Conservation (phyloP, 305 asterid genomes). For the Solanum chacoense region DNA sequence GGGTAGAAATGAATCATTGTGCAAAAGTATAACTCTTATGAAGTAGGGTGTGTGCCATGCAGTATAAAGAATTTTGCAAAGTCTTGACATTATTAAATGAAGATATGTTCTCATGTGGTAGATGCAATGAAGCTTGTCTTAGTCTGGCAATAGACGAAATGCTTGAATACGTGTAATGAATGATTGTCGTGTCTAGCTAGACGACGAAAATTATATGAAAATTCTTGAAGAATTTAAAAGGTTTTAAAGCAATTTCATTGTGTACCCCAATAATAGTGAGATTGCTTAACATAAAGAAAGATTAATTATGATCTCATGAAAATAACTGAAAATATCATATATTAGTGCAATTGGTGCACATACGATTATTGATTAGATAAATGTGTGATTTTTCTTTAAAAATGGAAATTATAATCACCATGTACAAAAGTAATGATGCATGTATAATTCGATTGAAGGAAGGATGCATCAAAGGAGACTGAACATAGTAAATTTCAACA, state of each 20-base stretch:
- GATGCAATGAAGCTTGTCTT: neutral
- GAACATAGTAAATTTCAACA: no score
- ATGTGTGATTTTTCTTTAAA: neutral
- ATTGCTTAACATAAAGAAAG: neutral
- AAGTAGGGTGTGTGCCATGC: neutral
- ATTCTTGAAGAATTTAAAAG: neutral
- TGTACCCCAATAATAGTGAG: neutral
- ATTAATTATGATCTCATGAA: neutral
- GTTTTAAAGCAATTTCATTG: neutral
- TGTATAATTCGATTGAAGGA: neutral
- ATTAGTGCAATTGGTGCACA: neutral
- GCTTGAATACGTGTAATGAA: neutral
- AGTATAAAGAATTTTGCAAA: neutral
- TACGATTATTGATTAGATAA: neutral
- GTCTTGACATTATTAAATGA: neutral
- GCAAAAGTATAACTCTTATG: no score
- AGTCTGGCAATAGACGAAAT: neutral
- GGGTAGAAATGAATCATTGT: neutral
- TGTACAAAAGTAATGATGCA: neutral
- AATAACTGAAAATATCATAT: neutral
- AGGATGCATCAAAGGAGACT: neutral
- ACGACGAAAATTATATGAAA: no score
- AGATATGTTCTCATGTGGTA: neutral
- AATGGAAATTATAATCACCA: neutral
- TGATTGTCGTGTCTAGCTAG: neutral